A percentile compares a stretch with the other conserved stretches of the same genome.
These are phyloP conservation scores for Ceraceosorus guamensis DNA, from an alignment of 1,284 basidiomycete species.

Conservation along the genomic window DNA sequence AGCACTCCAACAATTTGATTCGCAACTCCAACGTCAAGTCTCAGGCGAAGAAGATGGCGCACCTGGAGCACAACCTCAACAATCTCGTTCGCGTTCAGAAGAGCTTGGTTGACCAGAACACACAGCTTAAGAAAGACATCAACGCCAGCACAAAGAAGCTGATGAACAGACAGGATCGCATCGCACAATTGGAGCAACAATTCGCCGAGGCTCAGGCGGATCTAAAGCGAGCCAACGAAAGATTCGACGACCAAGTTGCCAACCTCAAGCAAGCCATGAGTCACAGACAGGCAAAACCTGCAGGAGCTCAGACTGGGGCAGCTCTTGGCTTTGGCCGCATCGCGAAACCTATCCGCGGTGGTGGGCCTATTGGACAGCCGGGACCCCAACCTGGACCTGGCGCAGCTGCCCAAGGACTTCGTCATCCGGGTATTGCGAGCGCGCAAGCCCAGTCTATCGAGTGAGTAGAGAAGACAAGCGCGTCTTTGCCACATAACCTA, in stretches of 20 bases:
- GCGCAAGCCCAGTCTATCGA: slow-evolving; percentile 1
- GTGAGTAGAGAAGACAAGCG: slow-evolving; percentile 4
- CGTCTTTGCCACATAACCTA: not conserved
- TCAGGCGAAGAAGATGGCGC: slow-evolving; percentile 98
- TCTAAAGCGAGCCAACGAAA: slow-evolving; percentile 82
- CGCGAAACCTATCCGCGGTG: slow-evolving; percentile 13
- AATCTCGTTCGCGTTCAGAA: slow-evolving; percentile 94
- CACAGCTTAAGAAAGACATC: slow-evolving; percentile 92
- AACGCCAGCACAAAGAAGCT: slow-evolving; percentile 94
- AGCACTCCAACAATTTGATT: slow-evolving; percentile 98
- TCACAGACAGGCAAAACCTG: slow-evolving; percentile 64
- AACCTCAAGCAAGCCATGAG: slow-evolving; percentile 84
- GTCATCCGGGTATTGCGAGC: slow-evolving; percentile 1
- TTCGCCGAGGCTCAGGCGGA: slow-evolving; percentile 88
- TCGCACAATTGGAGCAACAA: slow-evolving; percentile 69
- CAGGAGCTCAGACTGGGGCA: not conserved
- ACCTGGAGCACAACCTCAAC: slow-evolving; percentile 93
- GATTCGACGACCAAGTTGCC: slow-evolving; percentile 85
- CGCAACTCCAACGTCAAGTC: slow-evolving; percentile 95
- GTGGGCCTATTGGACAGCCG: slow-evolving; percentile 5
- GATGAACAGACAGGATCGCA: slow-evolving; percentile 90
- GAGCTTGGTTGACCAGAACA: slow-evolving; percentile 98
- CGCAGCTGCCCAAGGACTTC: not conserved
- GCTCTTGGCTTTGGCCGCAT: slow-evolving; percentile 9
- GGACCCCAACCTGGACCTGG: not conserved